Evolutionary conservation across 176 grass and related monocot species (phyloP), one percentile per base, ranked within the genome.

Genomic region (Oropetium thomaeum): DNA sequence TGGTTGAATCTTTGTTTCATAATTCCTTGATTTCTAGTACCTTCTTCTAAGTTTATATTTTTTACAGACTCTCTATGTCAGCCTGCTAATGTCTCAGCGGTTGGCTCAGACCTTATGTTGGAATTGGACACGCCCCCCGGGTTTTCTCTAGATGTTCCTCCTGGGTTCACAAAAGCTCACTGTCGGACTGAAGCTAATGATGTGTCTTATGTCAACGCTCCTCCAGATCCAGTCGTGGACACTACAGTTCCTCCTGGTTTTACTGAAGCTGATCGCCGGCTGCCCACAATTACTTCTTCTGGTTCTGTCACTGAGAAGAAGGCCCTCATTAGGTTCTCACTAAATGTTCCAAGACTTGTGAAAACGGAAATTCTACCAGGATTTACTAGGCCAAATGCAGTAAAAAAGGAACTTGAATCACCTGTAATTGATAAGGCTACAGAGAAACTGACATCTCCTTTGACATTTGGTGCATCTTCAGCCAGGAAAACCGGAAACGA

Each of bases 241-340:
- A 37, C 35, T n/a, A 37, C 35, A n/a, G n/a, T n/a, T n/a, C 42
- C 85, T 47, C 80, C 74, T 31, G 85, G 80, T 4, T 88, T 88
- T 67, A 83, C 69, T 43, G 28, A 53, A 79, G 67, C 74, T 32
- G 38, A 87, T 67, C 68, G 60, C 1, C 9, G 20, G 11, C 34
- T 61, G 39, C 48, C 61, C 59, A 38, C 20, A 12, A 43, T 69
- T 62, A 17, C 77, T 53, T 26, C 51, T 72, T 87, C 69, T 57
- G 60, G 32, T 43, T 40, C 63, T 68, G 33, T 3, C 42, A 35
- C 60, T 55, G 69, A 87, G 79, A 86, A 49, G 55, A 76, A 71
- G 11, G 25, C 74, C 32, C 15, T 65, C 10, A 64, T 80, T 64
- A 80, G 58, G 25, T 89, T 89, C 52, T 78, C 87, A 44, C 66